These are phyloP conservation scores for Wickerhamiella sergipiensis DNA, from an alignment of 805 yeast species.

Conservation along the genomic window DNA sequence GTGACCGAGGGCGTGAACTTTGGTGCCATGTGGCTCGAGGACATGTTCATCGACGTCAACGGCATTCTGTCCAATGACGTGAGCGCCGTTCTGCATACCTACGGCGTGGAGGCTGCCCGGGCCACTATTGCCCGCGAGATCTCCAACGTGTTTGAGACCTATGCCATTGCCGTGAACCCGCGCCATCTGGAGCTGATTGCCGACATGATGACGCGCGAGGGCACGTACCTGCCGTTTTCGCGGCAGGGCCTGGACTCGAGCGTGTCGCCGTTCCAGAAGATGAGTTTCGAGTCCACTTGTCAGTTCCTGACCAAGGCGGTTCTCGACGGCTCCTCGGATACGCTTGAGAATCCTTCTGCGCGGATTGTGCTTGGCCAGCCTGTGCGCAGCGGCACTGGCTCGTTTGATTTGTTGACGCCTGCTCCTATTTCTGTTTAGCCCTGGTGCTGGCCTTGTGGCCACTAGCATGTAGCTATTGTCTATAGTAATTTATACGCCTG, in stretches of 20 bases:
- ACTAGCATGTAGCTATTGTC: no score
- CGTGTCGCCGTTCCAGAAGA: conserved; percentile 92
- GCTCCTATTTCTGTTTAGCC: neutral
- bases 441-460: no score
- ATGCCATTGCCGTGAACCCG: conserved; percentile 82
- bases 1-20: conserved; percentile 98
- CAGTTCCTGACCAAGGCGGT: conserved; percentile 95
- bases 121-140: conserved; percentile 94
- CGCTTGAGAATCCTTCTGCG: conserved; percentile 82
- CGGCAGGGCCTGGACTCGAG: conserved; percentile 96
- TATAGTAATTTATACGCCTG: no score
- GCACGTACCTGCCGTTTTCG: conserved; percentile 88
- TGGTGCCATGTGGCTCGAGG: conserved; percentile 96
- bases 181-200: conserved; percentile 96
- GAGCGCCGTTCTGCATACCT: conserved; percentile 74
- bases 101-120: conserved; percentile 99
- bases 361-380: conserved; percentile 85
- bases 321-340: conserved; percentile 78
- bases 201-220: conserved; percentile 99
- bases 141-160: conserved; percentile 87
- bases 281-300: conserved; percentile 98
- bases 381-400: conserved; percentile 88
- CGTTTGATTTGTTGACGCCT: conserved; percentile 53
- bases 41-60: conserved; percentile 80
- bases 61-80: conserved; percentile 86